These are phyloP conservation scores for Lichina pygmaea DNA, from an alignment of 495 filamentous ascomycete genomes.

Conservation along the genomic window DNA sequence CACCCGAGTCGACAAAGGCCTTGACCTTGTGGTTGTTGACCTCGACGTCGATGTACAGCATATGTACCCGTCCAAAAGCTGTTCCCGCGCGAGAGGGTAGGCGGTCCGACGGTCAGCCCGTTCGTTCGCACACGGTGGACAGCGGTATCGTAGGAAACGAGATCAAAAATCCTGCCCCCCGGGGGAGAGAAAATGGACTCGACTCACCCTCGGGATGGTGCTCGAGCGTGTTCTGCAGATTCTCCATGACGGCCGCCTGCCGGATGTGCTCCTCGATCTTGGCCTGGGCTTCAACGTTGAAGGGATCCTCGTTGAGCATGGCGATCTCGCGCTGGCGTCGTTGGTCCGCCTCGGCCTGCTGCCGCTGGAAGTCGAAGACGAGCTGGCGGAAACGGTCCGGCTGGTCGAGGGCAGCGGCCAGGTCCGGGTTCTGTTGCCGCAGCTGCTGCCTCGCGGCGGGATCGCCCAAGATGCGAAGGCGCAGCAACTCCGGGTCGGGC, in stretches of 20 bases:
- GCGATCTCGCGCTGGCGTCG: conserved; percentile 58
- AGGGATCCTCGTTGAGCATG: conserved; percentile 68
- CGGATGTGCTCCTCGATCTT: conserved; percentile 93
- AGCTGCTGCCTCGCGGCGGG: conserved; percentile 43
- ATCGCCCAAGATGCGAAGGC: conserved; percentile 56
- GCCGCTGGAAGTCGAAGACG: conserved; percentile 32
- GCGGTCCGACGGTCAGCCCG: neutral
- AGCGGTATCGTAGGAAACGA: neutral
- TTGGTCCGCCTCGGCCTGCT: conserved; percentile 38
- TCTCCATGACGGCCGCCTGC: conserved; percentile 77
- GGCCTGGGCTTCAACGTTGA: conserved; percentile 70
- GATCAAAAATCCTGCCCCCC: neutral
- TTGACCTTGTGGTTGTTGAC: conserved; percentile 82
- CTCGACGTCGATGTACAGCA: conserved; percentile 90
- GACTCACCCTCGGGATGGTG: conserved; percentile 76
- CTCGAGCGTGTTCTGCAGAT: conserved; percentile 84
- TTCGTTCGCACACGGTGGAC: neutral
- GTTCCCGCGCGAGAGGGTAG: conserved; percentile 3
- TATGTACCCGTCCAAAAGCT: conserved; percentile 83
- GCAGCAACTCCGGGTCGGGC: conserved; percentile 54
- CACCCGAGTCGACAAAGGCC: conserved; percentile 92
- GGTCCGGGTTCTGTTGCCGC: conserved; percentile 37
- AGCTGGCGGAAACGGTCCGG: conserved; percentile 45
- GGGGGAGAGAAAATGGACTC: neutral
- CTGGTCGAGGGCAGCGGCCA: conserved; percentile 56